These are phyloP conservation scores for Smittium mucronatum DNA, from an alignment of 371 early-diverging fungal species.

Conservation along the genomic window DNA sequence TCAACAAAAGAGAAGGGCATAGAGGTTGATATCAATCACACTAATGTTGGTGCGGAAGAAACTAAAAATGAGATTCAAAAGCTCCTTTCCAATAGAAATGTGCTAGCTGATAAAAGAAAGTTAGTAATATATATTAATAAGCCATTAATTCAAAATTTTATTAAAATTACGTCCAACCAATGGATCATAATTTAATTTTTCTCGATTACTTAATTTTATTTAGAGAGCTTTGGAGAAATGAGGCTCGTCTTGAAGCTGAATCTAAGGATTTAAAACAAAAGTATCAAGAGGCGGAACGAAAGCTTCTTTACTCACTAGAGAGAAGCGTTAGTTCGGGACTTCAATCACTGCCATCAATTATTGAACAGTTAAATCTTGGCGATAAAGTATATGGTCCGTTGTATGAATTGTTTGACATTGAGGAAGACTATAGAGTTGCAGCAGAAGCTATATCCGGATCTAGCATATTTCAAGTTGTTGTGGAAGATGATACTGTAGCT, in stretches of 20 bases:
- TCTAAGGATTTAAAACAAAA: conserved; percentile 57
- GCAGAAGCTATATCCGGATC: conserved; percentile 83
- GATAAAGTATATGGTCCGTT: conserved; percentile 82
- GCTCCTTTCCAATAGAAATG: conserved; percentile 38
- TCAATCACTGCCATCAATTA: conserved; percentile 52
- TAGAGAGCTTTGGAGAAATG: conserved; percentile 77
- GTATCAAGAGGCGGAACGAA: conserved; percentile 56
- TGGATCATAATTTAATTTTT: too few relatives aligned
- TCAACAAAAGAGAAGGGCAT: background rate
- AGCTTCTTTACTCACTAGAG: conserved; percentile 60
- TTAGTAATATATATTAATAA: conserved; percentile 21
- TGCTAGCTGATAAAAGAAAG: conserved; percentile 61
- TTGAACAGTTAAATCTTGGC: conserved; percentile 39
- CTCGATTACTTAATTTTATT: too few relatives aligned
- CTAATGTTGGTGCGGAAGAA: background rate
- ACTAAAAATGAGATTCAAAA: conserved; percentile 23
- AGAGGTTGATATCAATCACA: background rate
- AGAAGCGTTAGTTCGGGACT: conserved; percentile 61
- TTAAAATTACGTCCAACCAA: too few relatives aligned
- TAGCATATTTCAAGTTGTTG: conserved; percentile 94
- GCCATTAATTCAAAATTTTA: too few relatives aligned
- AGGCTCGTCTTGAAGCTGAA: conserved; percentile 58
- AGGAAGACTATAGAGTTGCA: conserved; percentile 65
- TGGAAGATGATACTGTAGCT: conserved; percentile 88
- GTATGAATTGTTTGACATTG: conserved; percentile 81